These are phyloP conservation scores for Nicotiana tabacum DNA, from an alignment of 257 asterid genomes.

Conservation along the genomic window DNA sequence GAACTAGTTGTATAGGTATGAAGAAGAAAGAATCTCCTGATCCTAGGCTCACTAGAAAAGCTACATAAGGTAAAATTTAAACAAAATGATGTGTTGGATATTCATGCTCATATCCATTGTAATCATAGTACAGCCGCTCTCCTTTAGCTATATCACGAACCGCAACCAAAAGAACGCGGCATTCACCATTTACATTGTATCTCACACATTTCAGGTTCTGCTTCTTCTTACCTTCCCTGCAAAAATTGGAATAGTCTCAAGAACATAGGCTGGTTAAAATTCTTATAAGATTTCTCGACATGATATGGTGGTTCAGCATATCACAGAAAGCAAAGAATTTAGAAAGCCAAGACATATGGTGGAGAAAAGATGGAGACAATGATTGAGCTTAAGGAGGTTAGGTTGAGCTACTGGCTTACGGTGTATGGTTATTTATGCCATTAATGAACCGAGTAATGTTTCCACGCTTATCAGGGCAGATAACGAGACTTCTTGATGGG, in stretches of 20 bases:
- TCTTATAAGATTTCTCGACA: neutral
- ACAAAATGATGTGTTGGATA: constrained; percentile 82
- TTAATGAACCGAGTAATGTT: constrained; percentile 75
- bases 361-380: constrained; percentile 18
- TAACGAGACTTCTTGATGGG: constrained; percentile 53
- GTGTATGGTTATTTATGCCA: constrained; percentile 77
- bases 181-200: constrained; percentile 55
- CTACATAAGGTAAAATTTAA: constrained; percentile 21
- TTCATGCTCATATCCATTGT: constrained; percentile 82
- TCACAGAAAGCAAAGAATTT: neutral
- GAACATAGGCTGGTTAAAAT: constrained; percentile 10
- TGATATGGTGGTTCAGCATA: neutral
- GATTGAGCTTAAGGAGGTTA: constrained; percentile 12
- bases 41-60: constrained; percentile 14
- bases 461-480: constrained; percentile 88
- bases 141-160: constrained; percentile 72
- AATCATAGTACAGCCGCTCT: constrained; percentile 84
- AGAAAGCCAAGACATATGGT: neutral
- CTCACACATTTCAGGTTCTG: constrained; percentile 82
- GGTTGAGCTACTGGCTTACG: constrained; percentile 41
- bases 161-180: constrained; percentile 66
- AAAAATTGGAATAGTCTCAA: constrained; percentile 22
- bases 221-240: constrained; percentile 85
- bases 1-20: constrained; percentile 4
- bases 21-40: constrained; percentile 18